Evolutionary conservation across 1,284 basidiomycete species (phyloP).

Genomic region (Bondarzewia mesenterica): DNA sequence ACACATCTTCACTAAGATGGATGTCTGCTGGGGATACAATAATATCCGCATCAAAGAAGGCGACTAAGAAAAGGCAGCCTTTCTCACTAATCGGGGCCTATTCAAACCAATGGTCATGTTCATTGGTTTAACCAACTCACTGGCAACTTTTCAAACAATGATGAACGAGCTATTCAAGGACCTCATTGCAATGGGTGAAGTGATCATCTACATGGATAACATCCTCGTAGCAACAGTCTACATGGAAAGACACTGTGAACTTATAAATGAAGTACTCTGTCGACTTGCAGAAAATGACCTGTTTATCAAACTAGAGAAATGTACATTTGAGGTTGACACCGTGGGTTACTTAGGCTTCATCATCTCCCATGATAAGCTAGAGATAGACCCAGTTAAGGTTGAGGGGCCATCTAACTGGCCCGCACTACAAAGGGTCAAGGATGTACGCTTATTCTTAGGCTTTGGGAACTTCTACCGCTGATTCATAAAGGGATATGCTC

Average conservation of each 20-base stretch:
- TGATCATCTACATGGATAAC: neutral
- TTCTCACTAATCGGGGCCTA: neutral
- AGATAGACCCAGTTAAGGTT: neutral
- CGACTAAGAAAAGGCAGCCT: neutral
- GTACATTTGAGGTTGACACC: neutral
- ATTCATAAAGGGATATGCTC: neutral
- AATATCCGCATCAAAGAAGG: neutral
- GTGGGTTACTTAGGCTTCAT: neutral
- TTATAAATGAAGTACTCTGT: neutral
- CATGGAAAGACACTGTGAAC: neutral
- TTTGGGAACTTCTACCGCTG: neutral
- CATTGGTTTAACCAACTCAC: neutral
- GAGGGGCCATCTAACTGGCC: neutral
- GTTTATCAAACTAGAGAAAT: neutral
- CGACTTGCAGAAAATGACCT: neutral
- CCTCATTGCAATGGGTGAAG: neutral
- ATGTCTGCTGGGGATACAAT: neutral
- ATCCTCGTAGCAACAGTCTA: neutral
- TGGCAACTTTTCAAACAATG: constrained; percentile 1
- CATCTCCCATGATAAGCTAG: neutral
- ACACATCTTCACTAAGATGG: neutral
- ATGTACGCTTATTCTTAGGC: neutral
- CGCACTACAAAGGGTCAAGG: constrained; percentile 7
- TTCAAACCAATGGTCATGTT: neutral
- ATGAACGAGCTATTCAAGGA: neutral